Base-by-base conservation (phyloP, 1,284 basidiomycete genomes). In the Puccinia novopanici region DNA sequence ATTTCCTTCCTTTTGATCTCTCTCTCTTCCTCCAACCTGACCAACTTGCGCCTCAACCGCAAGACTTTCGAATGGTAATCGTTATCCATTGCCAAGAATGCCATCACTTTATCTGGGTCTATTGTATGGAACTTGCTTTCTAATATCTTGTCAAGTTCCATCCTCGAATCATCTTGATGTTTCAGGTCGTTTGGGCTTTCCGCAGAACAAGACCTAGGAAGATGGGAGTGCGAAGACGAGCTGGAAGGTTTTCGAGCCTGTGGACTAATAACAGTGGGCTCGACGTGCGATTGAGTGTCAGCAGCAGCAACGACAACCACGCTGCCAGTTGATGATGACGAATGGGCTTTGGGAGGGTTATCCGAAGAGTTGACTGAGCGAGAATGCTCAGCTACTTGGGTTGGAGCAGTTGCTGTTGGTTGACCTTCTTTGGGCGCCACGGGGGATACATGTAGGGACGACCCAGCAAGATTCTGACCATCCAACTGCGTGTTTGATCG, bases 1-100 rank as follows among this genome's bases (percentile, higher is more conserved):
- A 79, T 71, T 45, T 79, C 67, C 17, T 40, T 71, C 55, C 76
- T 3, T 27, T 55, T 71, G 0, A n/a, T n/a, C 52, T 79, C 76
- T 27, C 65, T 34, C 48, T 79, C 76, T n/a, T 79, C 76, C n/a
- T 71, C 76, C 10, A 79, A n/a, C 55, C 63, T 27, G 3, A 59
- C 1, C 17, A 79, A 48, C 57, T 71, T 57, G 15, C 50, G 71
- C 67, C 65, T 57, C 19, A 79, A n/a, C 45, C 42, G 48, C 5
- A 15, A 37, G 1, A 71, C 45, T 50, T 50, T 10, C 19, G 55
- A 45, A 71, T 71, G 52, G 45, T 79, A 79, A 71, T 52, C 45
- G n/a, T 52, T 68, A 34, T 79, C 76, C 15, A 79, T 59, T 48
- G 71, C 76, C 13, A 79, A 22, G 42, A 79, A 71, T 48, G 67